A percentile compares a stretch with the other conserved stretches of the same genome.
phyloP scores from a whole-genome alignment of 805 yeast species.

The Candida germanica region DNA sequence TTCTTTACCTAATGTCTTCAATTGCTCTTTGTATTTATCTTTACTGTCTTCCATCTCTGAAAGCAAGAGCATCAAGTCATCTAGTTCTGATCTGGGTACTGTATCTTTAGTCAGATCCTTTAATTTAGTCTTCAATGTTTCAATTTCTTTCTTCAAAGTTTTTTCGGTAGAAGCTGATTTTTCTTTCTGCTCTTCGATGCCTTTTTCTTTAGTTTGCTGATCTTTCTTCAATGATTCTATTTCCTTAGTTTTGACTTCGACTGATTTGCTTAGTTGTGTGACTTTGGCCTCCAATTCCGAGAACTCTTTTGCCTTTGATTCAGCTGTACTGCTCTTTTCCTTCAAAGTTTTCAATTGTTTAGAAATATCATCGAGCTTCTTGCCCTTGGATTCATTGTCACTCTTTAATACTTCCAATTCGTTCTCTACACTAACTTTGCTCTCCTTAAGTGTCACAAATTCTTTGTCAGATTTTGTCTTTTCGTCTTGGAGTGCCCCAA shows the following conservation, averaged over 20 bases:
- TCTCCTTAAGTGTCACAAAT: not conserved
- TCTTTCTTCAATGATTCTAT: not conserved
- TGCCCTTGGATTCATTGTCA: too few relatives aligned
- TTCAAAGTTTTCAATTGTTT: not conserved
- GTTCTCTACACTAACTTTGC: not conserved
- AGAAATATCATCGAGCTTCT: not conserved
- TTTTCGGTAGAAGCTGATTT: not conserved
- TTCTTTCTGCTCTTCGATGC: constrained; percentile 1
- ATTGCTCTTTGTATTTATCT: constrained; percentile 50
- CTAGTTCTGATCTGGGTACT: constrained; percentile 56
- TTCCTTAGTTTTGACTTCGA: not conserved
- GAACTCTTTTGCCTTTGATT: too few relatives aligned
- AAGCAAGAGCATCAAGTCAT: constrained; percentile 73
- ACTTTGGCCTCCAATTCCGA: too few relatives aligned
- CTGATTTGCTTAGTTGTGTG: too few relatives aligned
- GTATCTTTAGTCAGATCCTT: constrained; percentile 15
- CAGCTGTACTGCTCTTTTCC: too few relatives aligned
- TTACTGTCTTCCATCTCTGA: constrained; percentile 74
- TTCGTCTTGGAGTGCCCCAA: too few relatives aligned
- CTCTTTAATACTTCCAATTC: constrained; percentile 2
- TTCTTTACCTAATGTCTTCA: constrained; percentile 53
- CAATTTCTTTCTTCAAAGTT: not conserved
- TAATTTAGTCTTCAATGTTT: constrained; percentile 3
- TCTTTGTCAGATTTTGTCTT: not conserved
- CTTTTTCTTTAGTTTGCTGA: constrained; percentile 1